Base-by-base conservation (phyloP, 305 asterid species). In the Fraxinus angustifolia region DNA sequence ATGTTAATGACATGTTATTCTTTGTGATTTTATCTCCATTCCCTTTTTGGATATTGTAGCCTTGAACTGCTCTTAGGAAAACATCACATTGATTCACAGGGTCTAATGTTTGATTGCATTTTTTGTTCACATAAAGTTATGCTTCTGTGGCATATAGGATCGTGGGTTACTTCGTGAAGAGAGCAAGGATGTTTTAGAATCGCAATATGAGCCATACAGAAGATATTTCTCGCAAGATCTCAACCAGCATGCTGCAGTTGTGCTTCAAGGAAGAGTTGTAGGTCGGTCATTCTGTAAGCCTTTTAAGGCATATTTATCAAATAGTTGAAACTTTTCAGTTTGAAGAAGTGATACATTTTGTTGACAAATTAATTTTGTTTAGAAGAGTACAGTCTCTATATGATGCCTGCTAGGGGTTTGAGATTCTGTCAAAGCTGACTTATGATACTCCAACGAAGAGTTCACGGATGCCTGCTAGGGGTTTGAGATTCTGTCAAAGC, bases 221-320 rank as follows among this genome's bases (percentile, higher is more conserved):
- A 88, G 94, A 86, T 93, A 98, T 72, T 91, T 96, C 82, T 85
- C 94, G 8, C 98, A 93, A 90, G 89, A 93, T 84, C 90, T 96
- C 83, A 96, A 96, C 86, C 98, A 90, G 90, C 99, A 96, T 83
- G 94, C 97, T 60, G 93, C 99, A 28, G 98, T 94, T 85, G 99
- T 96, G 86, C 98, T 96, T 83, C 97, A 91, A 86, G 99, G 99
- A 90, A 92, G 99, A 90, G 84, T 89, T 86, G 88, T 94, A 78
- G 98, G 99, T 96, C 82, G 86, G 90, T 78, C 77, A 4, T 81
- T 73, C 65, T 68, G 36, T 8, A 26, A 81, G 76, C 76, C 62
- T 68, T 34, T 76, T 16, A 21, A 45, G 38, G 23, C 79, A 48
- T 76, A 21, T 36, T 30, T 33, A n/a, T 35, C 33, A 31, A 78